These are phyloP conservation scores for Dipteronia sinensis DNA, from an alignment of 345 rosid genomes.

Conservation along the genomic window DNA sequence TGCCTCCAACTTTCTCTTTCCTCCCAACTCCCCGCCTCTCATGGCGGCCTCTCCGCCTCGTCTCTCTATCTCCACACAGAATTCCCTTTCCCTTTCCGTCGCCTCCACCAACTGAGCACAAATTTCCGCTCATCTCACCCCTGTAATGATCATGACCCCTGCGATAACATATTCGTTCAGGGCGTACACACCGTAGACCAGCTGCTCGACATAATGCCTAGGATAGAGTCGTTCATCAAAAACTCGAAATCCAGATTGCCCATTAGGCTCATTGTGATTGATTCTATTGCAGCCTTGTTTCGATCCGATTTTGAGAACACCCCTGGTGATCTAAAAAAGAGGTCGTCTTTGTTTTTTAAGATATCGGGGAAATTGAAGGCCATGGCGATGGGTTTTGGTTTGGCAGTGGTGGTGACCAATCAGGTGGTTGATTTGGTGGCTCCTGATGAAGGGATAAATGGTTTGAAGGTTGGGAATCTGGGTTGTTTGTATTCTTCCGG, in stretches of 20 bases:
- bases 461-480: constrained; percentile 70
- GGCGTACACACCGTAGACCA: constrained; percentile 65
- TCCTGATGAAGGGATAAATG: constrained; percentile 58
- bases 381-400: constrained; percentile 59
- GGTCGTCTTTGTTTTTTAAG: constrained; percentile 77
- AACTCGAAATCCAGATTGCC: constrained; percentile 51
- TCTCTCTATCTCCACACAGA: constrained; percentile 77
- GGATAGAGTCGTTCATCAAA: constrained; percentile 45
- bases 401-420: constrained; percentile 78
- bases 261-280: constrained; percentile 71
- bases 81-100: constrained; percentile 77
- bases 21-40: constrained; percentile 74
- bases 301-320: constrained; percentile 88
- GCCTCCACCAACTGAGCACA: constrained; percentile 62
- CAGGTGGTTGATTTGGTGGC: constrained; percentile 82
- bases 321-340: constrained; percentile 57
- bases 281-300: constrained; percentile 83
- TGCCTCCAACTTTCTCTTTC: constrained; percentile 82
- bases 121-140: constrained; percentile 42
- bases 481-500: constrained; percentile 62
- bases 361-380: constrained; percentile 68
- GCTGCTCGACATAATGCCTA: constrained; percentile 74
- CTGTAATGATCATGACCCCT: constrained; percentile 40
- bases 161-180: constrained; percentile 60
- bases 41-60: constrained; percentile 74